A percentile compares a stretch with the other conserved stretches of the same genome.
phyloP scores from a whole-genome alignment of 2,329 filamentous ascomycete genomes.

The Lomentospora prolificans region DNA sequence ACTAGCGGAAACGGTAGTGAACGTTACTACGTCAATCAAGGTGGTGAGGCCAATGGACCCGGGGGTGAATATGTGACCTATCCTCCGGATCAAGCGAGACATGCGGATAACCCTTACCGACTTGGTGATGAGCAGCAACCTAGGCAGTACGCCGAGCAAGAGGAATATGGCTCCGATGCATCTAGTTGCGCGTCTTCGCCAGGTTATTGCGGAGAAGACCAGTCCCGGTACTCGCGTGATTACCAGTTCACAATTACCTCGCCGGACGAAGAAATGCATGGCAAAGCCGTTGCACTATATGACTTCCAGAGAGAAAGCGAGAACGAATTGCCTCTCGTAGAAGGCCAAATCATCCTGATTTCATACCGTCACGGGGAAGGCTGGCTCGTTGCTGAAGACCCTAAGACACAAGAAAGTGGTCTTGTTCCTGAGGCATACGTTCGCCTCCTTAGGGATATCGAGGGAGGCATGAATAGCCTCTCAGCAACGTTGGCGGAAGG shows the following conservation, averaged over 20 bases:
- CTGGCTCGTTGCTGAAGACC: conserved; percentile 95
- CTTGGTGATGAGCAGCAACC: conserved; percentile 33
- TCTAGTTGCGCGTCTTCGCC: conserved; percentile 52
- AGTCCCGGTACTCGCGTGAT: conserved; percentile 77
- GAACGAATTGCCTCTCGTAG: conserved; percentile 84
- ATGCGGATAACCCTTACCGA: conserved; percentile 31
- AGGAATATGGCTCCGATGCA: conserved; percentile 41
- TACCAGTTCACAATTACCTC: conserved; percentile 94
- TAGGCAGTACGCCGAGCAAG: conserved; percentile 34
- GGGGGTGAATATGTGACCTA: conserved; percentile 77
- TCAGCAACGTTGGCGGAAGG: conserved; percentile 49
- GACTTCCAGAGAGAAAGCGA: conserved; percentile 94
- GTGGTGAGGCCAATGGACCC: conserved; percentile 61
- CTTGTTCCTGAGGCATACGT: conserved; percentile 96
- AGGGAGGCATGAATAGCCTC: conserved; percentile 73
- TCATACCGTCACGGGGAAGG: conserved; percentile 94
- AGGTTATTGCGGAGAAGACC: conserved; percentile 49
- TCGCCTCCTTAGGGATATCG: conserved; percentile 80
- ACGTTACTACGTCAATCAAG: conserved; percentile 63
- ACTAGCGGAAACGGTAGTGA: conserved; percentile 62
- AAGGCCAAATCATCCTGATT: conserved; percentile 94
- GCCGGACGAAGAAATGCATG: conserved; percentile 95
- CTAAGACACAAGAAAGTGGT: conserved; percentile 86
- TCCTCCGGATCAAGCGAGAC: conserved; percentile 52
- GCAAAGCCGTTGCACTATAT: conserved; percentile 89